Conservation (phyloP, 345 rosid genomes). For the Eucalyptus camaldulensis region DNA sequence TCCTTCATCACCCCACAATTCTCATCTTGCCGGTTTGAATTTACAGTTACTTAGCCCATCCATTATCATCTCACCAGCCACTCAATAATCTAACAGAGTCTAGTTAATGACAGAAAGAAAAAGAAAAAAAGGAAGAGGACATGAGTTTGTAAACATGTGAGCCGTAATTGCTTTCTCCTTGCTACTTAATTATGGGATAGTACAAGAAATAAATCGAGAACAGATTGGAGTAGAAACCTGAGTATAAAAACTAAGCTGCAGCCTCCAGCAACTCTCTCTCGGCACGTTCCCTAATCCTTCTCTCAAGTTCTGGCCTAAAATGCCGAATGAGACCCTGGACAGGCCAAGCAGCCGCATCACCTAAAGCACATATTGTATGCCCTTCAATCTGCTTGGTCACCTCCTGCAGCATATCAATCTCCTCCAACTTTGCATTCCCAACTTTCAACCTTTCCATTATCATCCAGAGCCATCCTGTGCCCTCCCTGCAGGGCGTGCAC, state of each 20-base stretch:
- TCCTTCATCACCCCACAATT: neutral
- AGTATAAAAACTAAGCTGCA: slow-evolving; percentile 41
- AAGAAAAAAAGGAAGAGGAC: neutral
- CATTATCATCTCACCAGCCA: neutral
- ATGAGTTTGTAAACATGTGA: neutral
- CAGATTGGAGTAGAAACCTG: slow-evolving; percentile 10
- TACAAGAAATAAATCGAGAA: neutral
- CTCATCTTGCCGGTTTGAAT: neutral
- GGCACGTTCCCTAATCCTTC: slow-evolving; percentile 83
- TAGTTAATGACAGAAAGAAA: neutral
- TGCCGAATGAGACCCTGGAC: slow-evolving; percentile 96
- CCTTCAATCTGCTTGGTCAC: slow-evolving; percentile 98
- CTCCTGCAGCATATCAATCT: slow-evolving; percentile 98
- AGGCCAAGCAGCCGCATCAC: slow-evolving; percentile 99
- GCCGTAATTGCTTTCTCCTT: neutral
- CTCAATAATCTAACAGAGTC: neutral
- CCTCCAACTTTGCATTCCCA: slow-evolving; percentile 93
- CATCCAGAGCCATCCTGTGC: slow-evolving; percentile 99
- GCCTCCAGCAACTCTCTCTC: slow-evolving; percentile 88
- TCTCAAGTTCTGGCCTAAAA: slow-evolving; percentile 97
- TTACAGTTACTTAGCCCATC: neutral
- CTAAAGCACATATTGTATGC: slow-evolving; percentile 95
- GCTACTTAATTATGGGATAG: neutral
- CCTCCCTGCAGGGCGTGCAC: slow-evolving; percentile 98
- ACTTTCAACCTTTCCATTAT: slow-evolving; percentile 96